Percentiles rank a stretch among this genome's conserved stretches.
These are phyloP conservation scores for Cutaneotrichosporon sp. DNA, from an alignment of 1,284 basidiomycete genomes.

Conservation along the genomic window DNA sequence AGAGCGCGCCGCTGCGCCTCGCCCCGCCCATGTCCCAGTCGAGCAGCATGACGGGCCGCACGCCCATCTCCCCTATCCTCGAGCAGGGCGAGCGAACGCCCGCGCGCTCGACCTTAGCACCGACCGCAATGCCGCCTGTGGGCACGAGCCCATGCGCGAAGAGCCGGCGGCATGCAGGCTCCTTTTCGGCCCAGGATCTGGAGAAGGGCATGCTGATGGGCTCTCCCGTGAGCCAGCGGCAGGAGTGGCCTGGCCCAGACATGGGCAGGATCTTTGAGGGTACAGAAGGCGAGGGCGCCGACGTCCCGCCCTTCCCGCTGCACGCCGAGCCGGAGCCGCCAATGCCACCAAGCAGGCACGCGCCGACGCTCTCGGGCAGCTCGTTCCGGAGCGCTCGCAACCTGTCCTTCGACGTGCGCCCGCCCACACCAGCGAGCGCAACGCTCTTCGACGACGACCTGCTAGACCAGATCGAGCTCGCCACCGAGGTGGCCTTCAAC, in stretches of 20 bases:
- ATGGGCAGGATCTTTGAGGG: slow-evolving; percentile 17
- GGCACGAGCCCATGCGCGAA: slow-evolving; percentile 50
- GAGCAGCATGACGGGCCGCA: slow-evolving; percentile 32
- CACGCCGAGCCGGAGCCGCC: slow-evolving; percentile 21
- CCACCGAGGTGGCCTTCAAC: slow-evolving; percentile 54
- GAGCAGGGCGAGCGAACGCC: slow-evolving; percentile 13
- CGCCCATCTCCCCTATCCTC: slow-evolving; percentile 54
- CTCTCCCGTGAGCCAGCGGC: slow-evolving; percentile 32
- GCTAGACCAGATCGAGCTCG: slow-evolving; percentile 55
- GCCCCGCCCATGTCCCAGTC: slow-evolving; percentile 25
- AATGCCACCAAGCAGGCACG: background rate
- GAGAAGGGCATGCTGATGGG: slow-evolving; percentile 81
- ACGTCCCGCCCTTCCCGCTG: slow-evolving; percentile 23
- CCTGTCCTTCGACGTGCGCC: slow-evolving; percentile 48
- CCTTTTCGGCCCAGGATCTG: slow-evolving; percentile 88
- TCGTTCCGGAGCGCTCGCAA: slow-evolving; percentile 27
- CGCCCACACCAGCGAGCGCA: slow-evolving; percentile 50
- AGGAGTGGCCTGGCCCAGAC: slow-evolving; percentile 22
- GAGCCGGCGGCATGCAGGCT: slow-evolving; percentile 81
- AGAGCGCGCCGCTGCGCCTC: slow-evolving; percentile 14
- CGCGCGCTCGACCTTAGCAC: slow-evolving; percentile 1
- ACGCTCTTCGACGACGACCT: slow-evolving; percentile 55
- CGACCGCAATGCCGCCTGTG: slow-evolving; percentile 10
- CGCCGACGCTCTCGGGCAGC: background rate
- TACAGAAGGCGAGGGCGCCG: slow-evolving; percentile 10